Percentiles rank a stretch among this genome's conserved stretches.
Conservation (phyloP, 345 rosid genomes). For the Excoecaria agallocha region DNA sequence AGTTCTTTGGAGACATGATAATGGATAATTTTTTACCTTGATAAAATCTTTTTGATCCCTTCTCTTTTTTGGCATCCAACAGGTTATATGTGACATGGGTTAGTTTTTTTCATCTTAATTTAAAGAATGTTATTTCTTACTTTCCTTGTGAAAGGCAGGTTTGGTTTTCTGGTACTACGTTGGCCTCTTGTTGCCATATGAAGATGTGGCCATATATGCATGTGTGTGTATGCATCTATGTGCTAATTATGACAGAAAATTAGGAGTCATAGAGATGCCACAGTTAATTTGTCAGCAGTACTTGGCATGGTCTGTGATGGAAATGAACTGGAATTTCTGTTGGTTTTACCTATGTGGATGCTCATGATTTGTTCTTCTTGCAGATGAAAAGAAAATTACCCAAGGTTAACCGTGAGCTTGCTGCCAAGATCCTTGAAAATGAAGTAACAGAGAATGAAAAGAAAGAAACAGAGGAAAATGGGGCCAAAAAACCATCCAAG, state of each 20-base stretch:
- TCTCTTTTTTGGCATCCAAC: neutral
- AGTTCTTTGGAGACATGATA: no score
- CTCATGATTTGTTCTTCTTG: slow-evolving; percentile 23
- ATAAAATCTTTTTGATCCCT: neutral
- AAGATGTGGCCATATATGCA: neutral
- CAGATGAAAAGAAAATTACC: slow-evolving; percentile 69
- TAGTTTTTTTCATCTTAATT: neutral
- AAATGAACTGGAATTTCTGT: neutral
- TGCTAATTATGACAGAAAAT: neutral
- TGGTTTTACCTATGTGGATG: slow-evolving; percentile 1
- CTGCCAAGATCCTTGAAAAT: slow-evolving; percentile 45
- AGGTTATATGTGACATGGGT: neutral
- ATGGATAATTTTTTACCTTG: neutral
- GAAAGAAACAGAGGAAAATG: slow-evolving; percentile 44
- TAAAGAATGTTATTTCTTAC: neutral
- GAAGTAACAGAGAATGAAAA: slow-evolving; percentile 59
- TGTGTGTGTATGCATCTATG: no score
- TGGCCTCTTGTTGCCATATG: neutral
- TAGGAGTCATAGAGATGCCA: neutral
- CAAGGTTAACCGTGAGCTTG: slow-evolving; percentile 71
- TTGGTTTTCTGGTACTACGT: neutral
- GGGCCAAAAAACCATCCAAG: slow-evolving; percentile 59
- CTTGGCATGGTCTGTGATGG: neutral
- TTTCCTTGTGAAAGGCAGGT: neutral
- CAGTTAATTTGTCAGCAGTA: neutral